Evolutionary conservation across 192 early-diverging fungal species (phyloP).

Genomic region (Mortierella hygrophila): DNA sequence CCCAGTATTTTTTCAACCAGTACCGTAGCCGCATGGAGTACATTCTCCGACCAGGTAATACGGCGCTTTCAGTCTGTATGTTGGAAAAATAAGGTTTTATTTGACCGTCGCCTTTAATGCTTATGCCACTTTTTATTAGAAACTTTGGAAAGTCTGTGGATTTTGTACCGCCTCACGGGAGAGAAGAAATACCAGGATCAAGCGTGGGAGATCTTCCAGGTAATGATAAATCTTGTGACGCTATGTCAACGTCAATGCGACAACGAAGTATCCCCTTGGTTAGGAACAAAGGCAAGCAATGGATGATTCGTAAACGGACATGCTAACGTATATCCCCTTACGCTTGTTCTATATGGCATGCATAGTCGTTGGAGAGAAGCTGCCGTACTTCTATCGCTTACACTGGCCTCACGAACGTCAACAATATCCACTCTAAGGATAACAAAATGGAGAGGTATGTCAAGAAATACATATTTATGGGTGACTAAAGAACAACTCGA

Average conservation of each 20-base stretch:
- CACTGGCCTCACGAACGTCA: slow-evolving; percentile 64
- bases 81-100: too few species aligned
- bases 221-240: slow-evolving; percentile 2
- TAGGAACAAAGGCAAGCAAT: too few species aligned
- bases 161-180: slow-evolving; percentile 79
- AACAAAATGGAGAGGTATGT: slow-evolving; percentile 68
- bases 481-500: neutral
- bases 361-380: slow-evolving; percentile 59
- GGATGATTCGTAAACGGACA: too few species aligned
- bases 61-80: too few species aligned
- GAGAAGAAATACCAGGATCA: slow-evolving; percentile 75
- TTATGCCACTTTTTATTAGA: slow-evolving; percentile 50
- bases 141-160: slow-evolving; percentile 80
- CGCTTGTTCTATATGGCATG: neutral
- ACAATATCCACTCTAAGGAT: slow-evolving; percentile 41
- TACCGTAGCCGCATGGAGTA: slow-evolving; percentile 34
- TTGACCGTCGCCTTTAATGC: too few species aligned
- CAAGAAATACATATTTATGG: neutral
- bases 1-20: slow-evolving; percentile 22
- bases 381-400: slow-evolving; percentile 64
- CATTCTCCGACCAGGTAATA: slow-evolving; percentile 66
- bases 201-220: slow-evolving; percentile 76
- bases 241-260: too few species aligned
- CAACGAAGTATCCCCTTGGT: too few species aligned
- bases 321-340: neutral